phyloP scores from a whole-genome alignment of 179 eudicot species.

The Spinacia oleracea region DNA sequence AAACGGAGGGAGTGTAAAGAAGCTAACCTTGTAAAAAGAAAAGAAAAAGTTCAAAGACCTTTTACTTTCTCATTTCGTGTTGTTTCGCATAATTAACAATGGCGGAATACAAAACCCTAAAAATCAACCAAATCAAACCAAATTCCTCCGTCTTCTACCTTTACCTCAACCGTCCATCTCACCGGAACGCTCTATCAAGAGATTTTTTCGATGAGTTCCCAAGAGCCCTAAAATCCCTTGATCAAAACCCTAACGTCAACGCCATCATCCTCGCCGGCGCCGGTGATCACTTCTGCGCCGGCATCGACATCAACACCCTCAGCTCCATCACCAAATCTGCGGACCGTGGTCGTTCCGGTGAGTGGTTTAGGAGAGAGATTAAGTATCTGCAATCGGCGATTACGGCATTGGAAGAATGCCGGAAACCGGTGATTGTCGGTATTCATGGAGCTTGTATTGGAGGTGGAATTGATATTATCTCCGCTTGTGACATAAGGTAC shows the following conservation, averaged over 20 bases:
- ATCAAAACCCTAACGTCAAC: constrained; percentile 56
- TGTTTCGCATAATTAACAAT: constrained; percentile 18
- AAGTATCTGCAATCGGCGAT: constrained; percentile 59
- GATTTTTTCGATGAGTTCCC: constrained; percentile 84
- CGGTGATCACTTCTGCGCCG: constrained; percentile 84
- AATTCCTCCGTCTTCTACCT: constrained; percentile 51
- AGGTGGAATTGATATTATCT: constrained; percentile 69
- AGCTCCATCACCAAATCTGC: constrained; percentile 12
- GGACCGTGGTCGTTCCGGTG: constrained; percentile 60
- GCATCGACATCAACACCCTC: constrained; percentile 66
- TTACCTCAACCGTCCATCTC: constrained; percentile 58
- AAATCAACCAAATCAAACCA: constrained; percentile 37
- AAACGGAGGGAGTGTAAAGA: too few species aligned
- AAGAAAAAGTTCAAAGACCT: too few species aligned
- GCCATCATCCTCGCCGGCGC: constrained; percentile 64
- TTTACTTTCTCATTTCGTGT: neutral
- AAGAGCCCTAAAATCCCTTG: constrained; percentile 64
- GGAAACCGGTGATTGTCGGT: constrained; percentile 80
- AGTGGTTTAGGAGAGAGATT: constrained; percentile 58
- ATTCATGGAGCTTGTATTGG: constrained; percentile 86
- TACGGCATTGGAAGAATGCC: constrained; percentile 71
- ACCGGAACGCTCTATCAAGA: constrained; percentile 60
- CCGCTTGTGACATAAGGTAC: constrained; percentile 85
- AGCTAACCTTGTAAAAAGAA: too few species aligned
- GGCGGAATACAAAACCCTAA: constrained; percentile 58